These are phyloP conservation scores for Hypsizygus marmoreus DNA, from an alignment of 768 basidiomycete genomes.

Conservation along the genomic window DNA sequence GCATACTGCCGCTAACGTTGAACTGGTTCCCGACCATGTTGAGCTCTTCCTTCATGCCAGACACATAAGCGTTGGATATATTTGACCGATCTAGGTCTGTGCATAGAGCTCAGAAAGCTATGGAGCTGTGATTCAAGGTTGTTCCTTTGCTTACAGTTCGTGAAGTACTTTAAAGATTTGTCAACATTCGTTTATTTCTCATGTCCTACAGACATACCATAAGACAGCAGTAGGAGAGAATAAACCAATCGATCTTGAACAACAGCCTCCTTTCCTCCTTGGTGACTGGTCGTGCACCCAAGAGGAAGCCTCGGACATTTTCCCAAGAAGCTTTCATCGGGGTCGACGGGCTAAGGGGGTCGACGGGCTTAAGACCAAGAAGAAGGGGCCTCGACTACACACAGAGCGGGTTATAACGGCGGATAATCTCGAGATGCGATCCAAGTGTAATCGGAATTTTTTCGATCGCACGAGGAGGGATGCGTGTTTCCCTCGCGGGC, in stretches of 20 bases:
- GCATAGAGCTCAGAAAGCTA: constrained; percentile 6
- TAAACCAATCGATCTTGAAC: constrained; percentile 66
- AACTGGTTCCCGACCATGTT: constrained; percentile 64
- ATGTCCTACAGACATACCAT: constrained; percentile 44
- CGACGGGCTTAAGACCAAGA: no score
- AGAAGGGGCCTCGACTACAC: no score
- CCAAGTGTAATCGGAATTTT: no score
- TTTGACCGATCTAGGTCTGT: constrained; percentile 70
- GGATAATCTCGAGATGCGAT: no score
- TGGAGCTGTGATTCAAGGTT: background rate
- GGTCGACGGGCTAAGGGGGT: no score
- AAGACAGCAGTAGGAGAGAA: constrained; percentile 70
- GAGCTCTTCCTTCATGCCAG: constrained; percentile 76
- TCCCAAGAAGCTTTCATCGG: constrained; percentile 8
- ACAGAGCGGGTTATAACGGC: no score
- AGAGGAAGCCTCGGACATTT: constrained; percentile 14
- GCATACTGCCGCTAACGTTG: constrained; percentile 43
- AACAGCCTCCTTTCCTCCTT: constrained; percentile 49
- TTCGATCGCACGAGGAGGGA: no score
- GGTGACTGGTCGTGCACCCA: constrained; percentile 17
- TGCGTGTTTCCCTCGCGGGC: no score
- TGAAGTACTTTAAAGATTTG: constrained; percentile 52
- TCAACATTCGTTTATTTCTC: background rate
- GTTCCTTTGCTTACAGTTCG: constrained; percentile 47
- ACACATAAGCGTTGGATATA: constrained; percentile 75